Conservation (phyloP, 2,329 filamentous ascomycete species). For the Verticillium klebahnii region DNA sequence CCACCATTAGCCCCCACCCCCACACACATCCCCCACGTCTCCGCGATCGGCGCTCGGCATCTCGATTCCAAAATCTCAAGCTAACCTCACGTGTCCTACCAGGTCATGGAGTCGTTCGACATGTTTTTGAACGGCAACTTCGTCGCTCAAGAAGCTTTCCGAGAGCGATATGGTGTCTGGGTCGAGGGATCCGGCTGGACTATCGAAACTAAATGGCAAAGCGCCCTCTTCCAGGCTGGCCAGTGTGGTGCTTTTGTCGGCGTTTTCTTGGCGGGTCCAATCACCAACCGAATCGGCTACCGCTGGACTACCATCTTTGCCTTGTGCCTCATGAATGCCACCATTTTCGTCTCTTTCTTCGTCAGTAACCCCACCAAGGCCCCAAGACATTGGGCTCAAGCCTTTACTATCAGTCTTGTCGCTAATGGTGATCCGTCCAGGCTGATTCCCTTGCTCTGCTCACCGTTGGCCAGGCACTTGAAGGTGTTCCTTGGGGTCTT, state of each 20-base stretch:
- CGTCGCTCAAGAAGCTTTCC: slow-evolving; percentile 45
- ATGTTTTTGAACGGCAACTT: slow-evolving; percentile 59
- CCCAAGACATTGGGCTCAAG: too few relatives aligned
- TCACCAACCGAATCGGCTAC: slow-evolving; percentile 55
- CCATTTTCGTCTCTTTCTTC: slow-evolving; percentile 50
- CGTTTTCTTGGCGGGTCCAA: slow-evolving; percentile 53
- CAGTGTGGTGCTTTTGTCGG: slow-evolving; percentile 55
- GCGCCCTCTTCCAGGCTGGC: slow-evolving; percentile 51
- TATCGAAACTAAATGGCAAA: slow-evolving; percentile 51
- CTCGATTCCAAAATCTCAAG: too few relatives aligned
- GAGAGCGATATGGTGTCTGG: slow-evolving; percentile 37
- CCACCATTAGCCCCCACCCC: too few relatives aligned
- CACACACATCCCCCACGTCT: too few relatives aligned
- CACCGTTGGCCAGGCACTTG: slow-evolving; percentile 51
- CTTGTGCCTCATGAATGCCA: slow-evolving; percentile 52
- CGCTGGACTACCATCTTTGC: slow-evolving; percentile 51
- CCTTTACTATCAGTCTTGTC: too few relatives aligned
- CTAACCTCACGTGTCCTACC: slow-evolving; percentile 3
- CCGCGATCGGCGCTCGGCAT: too few relatives aligned
- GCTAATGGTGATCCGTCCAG: too few relatives aligned
- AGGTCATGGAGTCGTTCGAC: slow-evolving; percentile 63
- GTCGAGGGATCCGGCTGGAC: slow-evolving; percentile 20
- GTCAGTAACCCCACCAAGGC: slow-evolving; percentile 15
- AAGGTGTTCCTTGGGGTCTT: slow-evolving; percentile 61
- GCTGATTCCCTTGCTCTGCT: slow-evolving; percentile 32